Evolutionary conservation across 768 basidiomycete genomes (phyloP).

Genomic region (Boletellus ananiceps): DNA sequence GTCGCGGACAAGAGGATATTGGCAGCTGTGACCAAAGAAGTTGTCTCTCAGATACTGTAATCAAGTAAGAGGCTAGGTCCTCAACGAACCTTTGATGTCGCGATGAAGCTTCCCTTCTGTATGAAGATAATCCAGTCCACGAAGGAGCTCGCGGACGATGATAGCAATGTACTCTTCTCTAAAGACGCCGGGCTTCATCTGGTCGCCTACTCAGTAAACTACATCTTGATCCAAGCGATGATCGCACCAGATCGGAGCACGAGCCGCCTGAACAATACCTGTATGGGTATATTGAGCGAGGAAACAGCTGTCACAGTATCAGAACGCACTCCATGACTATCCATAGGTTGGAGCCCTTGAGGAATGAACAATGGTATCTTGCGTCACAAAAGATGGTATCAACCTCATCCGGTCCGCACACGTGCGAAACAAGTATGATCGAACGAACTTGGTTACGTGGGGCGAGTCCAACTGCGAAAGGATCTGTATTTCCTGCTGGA

Average conservation of each 20-base stretch:
- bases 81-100: conserved; percentile 88
- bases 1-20: conserved; percentile 90
- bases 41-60: not conserved
- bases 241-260: conserved; percentile 87
- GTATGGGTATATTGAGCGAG: conserved; percentile 8
- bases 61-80: not conserved
- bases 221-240: conserved; percentile 1
- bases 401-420: conserved; percentile 31
- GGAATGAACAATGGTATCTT: conserved; percentile 92
- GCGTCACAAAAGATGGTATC: conserved; percentile 23
- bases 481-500: conserved; percentile 98
- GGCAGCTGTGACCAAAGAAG: conserved; percentile 53
- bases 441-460: conserved; percentile 86
- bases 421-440: conserved; percentile 21
- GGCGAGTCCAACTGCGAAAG: conserved; percentile 94
- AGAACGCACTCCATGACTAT: conserved; percentile 91
- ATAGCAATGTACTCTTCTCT: conserved; percentile 99
- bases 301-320: not conserved
- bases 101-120: conserved; percentile 94
- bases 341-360: conserved; percentile 96
- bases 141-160: conserved; percentile 86
- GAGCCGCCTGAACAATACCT: conserved; percentile 98
- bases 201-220: conserved; percentile 12
- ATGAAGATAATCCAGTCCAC: conserved; percentile 93
- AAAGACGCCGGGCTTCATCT: conserved; percentile 99